phyloP scores from a whole-genome alignment of 352 stramenopile species.

The Globisporangium solare region DNA sequence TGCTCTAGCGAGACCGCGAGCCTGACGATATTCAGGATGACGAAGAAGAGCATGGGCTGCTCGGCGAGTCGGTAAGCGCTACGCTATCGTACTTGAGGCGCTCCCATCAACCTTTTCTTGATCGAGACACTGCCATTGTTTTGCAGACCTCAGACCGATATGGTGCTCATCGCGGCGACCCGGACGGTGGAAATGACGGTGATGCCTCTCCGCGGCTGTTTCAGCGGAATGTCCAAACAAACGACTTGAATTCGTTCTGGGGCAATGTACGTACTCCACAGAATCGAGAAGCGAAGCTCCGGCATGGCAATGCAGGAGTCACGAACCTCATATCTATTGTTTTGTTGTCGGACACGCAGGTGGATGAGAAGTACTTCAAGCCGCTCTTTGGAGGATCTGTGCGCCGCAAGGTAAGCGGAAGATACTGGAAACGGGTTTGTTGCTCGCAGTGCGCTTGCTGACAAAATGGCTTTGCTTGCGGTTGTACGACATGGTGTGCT shows the following conservation, averaged over 20 bases:
- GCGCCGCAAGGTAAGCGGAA: conserved; percentile 11
- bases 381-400: conserved; percentile 53
- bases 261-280: conserved; percentile 34
- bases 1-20: conserved; percentile 8
- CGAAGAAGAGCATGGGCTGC: conserved; percentile 41
- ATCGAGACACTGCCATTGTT: background rate
- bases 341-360: conserved; percentile 14
- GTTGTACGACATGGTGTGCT: conserved; percentile 1
- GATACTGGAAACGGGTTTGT: too few relatives aligned
- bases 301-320: too few relatives aligned
- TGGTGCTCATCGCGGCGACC: conserved; percentile 15
- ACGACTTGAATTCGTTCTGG: conserved; percentile 56
- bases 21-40: conserved; percentile 5
- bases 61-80: conserved; percentile 27
- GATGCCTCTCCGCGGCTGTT: conserved; percentile 14
- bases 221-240: conserved; percentile 21
- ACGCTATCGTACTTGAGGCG: background rate
- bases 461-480: background rate
- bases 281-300: background rate
- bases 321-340: background rate
- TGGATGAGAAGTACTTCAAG: conserved; percentile 69
- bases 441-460: too few relatives aligned
- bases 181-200: conserved; percentile 20
- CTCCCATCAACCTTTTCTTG: background rate
- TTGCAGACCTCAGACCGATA: conserved; percentile 30